Base-by-base conservation (phyloP, 148 eudicot genomes). In the Vaccinium vitisidaea region DNA sequence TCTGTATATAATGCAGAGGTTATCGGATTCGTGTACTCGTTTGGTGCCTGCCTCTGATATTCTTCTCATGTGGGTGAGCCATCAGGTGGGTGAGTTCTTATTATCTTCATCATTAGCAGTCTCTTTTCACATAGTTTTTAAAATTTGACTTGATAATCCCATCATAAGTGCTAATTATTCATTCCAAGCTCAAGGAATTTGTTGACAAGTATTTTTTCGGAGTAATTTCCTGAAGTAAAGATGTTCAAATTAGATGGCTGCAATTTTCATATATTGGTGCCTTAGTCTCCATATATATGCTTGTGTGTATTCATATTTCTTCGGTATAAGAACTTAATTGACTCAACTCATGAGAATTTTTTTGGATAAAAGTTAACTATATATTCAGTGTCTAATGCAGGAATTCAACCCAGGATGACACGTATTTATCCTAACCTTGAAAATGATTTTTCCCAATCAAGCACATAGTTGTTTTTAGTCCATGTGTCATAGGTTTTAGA, bases 51-150 rank as follows among this genome's bases (percentile, higher is more conserved):
- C 93, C 52, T 81, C 87, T 63, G 95, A 93, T 88, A 91, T 93
- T 78, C 91, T 90, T 56, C 90, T 93, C 63, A 90, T 93, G 84
- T 93, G 92, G 95, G 82, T 90, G 80, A 89, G 90, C 74, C 95
- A 93, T 80, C 90, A 89, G 92, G 95, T 93, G 84, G 59, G 90
- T 88, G 77, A 19, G 14, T 30, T 63, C 14, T 58, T 56, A 49
- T 58, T 52, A 32, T 81, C 32, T 63, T 81, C 49, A 63, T 81
- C 52, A 8, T 54, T 25, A 30, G 14, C 71, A 2, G 15, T 23
- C 53, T 43, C 14, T 19, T 23, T 2, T 61, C 10, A 50, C 59
- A 9, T 21, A 18, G 19, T 27, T 32, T 32, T 32, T 49, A 30
- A 73, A 21, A 73, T 15, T 73, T 73, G 48, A 73, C 49, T 32